Evolutionary conservation across 2,329 filamentous ascomycete genomes (phyloP).

Genomic region (Aurifilum marmelostoma): DNA sequence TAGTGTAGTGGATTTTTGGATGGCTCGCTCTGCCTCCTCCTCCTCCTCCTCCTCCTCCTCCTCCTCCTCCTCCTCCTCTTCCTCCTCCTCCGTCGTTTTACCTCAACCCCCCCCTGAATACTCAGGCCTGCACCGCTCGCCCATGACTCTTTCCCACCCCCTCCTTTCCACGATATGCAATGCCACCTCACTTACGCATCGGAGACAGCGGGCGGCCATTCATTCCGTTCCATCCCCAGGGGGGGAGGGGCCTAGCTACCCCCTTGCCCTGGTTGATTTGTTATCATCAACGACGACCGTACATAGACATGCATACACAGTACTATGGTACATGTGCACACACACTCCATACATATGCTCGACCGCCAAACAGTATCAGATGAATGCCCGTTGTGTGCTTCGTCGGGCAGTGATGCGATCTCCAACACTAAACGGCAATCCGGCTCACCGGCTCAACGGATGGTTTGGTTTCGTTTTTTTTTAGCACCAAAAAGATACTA

Average conservation of each 20-base stretch:
- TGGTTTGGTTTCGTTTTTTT: too few relatives aligned
- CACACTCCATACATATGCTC: not conserved
- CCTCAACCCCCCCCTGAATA: conserved; percentile 9
- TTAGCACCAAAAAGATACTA: not conserved
- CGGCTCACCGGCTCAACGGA: not conserved
- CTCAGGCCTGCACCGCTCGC: conserved; percentile 2
- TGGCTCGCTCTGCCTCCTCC: not conserved
- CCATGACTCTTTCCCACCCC: not conserved
- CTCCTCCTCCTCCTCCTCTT: not conserved
- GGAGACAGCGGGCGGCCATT: conserved; percentile 1
- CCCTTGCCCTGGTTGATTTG: not conserved
- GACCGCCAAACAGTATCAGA: not conserved
- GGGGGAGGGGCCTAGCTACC: not conserved
- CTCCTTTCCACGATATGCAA: conserved; percentile 1
- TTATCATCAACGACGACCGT: not conserved
- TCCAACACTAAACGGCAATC: not conserved
- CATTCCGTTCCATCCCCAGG: not conserved
- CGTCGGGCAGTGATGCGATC: not conserved
- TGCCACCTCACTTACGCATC: conserved; percentile 4
- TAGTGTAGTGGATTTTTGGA: conserved; percentile 8
- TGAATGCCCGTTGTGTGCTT: not conserved
- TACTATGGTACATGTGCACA: not conserved
- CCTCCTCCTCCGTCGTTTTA: too few relatives aligned
- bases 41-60: conserved; percentile 1
- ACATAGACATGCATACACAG: not conserved